Base-by-base conservation (phyloP, 495 filamentous ascomycete species). In the Aspergillus bridgeri region DNA sequence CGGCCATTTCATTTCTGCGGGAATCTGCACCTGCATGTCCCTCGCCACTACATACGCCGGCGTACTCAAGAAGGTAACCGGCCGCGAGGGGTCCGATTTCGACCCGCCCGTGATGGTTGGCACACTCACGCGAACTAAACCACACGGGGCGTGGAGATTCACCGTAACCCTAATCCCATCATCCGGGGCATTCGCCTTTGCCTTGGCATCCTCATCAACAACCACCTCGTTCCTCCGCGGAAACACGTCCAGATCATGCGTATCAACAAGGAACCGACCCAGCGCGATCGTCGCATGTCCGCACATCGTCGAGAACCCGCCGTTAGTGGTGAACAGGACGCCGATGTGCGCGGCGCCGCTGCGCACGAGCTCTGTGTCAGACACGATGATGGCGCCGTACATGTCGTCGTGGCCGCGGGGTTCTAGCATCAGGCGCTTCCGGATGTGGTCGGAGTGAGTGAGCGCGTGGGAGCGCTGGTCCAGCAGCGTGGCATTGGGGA, bases 241-340 rank as follows among this genome's bases (percentile, higher is more conserved):
- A 27, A 72, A 72, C 13, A 68, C 60, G 6, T 15, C 49, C 21
- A 27, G 17, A 42, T 70, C 67, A 48, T 62, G 58, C 11, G 60
- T 67, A 51, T 72, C 66, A 23, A 69, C 62, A 1, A 66, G 42
- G 52, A 75, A 72, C 2, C 72, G 61, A 0, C 72, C 72, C 25
- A 74, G 45, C 1, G 69, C 72, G 50, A 75, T 67, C 8, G 72
- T 73, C 11, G 70, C 72, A 63, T 75, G 72, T 58, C 87, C 86
- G 58, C 87, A 89, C 60, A 96, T 90, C 3, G 85, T 87, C 18
- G 84, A 82, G 65, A 91, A 96, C 19, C 90, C 92, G 46, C 88
- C 88, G 47, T 92, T 86, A 51, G 89, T 66, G 81, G 60, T 67
- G 54, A 72, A 70, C 0, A 69, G 47, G 83, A 87, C 42, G 65